Evolutionary conservation across 352 stramenopile species (phyloP).

Genomic region (Phytophthora citrophthora): DNA sequence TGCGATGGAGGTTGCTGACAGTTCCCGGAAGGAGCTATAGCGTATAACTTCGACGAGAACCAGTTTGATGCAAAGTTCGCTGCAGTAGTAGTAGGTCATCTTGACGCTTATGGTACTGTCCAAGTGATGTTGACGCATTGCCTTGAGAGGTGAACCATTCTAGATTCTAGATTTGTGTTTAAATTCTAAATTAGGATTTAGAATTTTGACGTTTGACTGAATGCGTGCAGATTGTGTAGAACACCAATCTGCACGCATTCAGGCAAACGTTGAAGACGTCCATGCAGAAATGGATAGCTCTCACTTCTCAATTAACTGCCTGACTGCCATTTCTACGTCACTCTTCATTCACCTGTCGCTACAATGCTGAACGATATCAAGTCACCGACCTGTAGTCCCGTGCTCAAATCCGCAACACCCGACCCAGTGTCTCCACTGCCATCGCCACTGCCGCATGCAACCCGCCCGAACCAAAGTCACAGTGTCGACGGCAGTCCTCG

Average conservation of each 20-base stretch:
- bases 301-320: constrained; percentile 13
- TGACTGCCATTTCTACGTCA: neutral
- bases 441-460: neutral
- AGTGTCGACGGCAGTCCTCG: constrained; percentile 35
- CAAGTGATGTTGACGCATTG: no score
- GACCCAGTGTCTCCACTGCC: neutral
- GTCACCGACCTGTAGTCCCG: constrained; percentile 1
- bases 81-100: no score
- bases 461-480: constrained; percentile 35
- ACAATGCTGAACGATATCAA: constrained; percentile 8
- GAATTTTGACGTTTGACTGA: no score
- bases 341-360: neutral
- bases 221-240: no score
- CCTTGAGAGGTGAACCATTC: no score
- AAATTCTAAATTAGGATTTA: no score
- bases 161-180: no score
- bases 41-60: neutral
- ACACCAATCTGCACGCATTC: no score
- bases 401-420: neutral
- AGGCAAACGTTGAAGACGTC: neutral
- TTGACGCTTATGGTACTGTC: no score
- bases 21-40: constrained; percentile 1
- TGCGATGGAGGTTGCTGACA: neutral
- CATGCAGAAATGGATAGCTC: neutral
- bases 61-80: neutral